These are phyloP conservation scores for Paraglomus brasilianum DNA, from an alignment of 192 early-diverging fungal genomes.

Conservation along the genomic window DNA sequence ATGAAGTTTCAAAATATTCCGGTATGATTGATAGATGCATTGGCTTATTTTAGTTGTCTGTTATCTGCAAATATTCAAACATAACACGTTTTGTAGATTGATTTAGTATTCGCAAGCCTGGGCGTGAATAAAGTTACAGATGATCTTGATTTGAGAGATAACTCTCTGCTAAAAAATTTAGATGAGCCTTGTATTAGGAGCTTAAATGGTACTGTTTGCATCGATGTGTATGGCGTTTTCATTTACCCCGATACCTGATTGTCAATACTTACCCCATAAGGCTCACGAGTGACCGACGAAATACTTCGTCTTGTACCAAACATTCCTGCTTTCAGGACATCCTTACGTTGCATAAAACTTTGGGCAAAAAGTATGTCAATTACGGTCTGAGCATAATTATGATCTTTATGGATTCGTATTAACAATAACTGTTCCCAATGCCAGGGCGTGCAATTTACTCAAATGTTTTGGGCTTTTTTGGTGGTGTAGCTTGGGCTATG, in stretches of 20 bases:
- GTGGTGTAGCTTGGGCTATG: conserved; percentile 99
- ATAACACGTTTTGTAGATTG: conserved; percentile 57
- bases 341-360: conserved; percentile 90
- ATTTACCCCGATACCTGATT: neutral
- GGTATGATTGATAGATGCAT: conserved; percentile 50
- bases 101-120: conserved; percentile 89
- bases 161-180: conserved; percentile 79
- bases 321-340: conserved; percentile 83
- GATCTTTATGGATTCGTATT: neutral
- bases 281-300: conserved; percentile 95
- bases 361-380: conserved; percentile 80
- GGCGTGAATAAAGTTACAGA: conserved; percentile 75
- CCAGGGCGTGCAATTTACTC: conserved; percentile 82
- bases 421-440: neutral
- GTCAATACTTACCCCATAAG: conserved; percentile 33
- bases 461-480: conserved; percentile 97
- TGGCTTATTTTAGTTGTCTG: neutral
- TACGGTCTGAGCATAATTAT: neutral
- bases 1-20: conserved; percentile 90
- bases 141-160: conserved; percentile 81
- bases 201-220: conserved; percentile 68
- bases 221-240: neutral
- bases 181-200: conserved; percentile 87
- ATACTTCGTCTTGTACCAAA: conserved; percentile 93
- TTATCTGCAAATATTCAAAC: neutral